A percentile compares a stretch with the other conserved stretches of the same genome.
Conservation (phyloP, 129 eudicot genomes). For the Rutidosis leptorrhynchoides region DNA sequence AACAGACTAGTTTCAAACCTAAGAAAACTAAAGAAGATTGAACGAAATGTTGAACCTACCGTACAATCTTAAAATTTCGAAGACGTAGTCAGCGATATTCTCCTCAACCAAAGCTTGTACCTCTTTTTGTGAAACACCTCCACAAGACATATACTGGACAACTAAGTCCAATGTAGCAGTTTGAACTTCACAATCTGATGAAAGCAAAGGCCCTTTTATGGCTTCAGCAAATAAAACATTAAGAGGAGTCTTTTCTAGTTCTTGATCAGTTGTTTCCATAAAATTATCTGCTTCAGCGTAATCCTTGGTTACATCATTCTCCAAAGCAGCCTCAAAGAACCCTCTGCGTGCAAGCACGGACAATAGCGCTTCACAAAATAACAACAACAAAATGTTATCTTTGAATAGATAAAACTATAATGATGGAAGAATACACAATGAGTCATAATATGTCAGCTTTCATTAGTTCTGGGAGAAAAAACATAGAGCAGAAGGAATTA, state of each 20-base stretch:
- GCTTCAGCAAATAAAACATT: conserved; percentile 92
- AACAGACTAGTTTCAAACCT: neutral
- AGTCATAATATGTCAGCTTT: neutral
- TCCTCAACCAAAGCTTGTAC: conserved; percentile 74
- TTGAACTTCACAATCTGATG: conserved; percentile 84
- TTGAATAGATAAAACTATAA: no score
- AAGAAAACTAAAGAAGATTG: conserved; percentile 13
- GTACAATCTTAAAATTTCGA: conserved; percentile 82
- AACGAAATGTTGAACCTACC: conserved; percentile 45
- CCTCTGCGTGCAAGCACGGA: conserved; percentile 82
- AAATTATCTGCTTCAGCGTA: conserved; percentile 61
- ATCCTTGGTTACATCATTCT: conserved; percentile 38
- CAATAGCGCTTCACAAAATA: conserved; percentile 55
- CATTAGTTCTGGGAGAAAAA: conserved; percentile 1
- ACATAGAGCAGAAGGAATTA: no score
- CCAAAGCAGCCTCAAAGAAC: conserved; percentile 51
- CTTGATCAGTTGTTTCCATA: conserved; percentile 52
- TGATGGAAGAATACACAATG: conserved; percentile 5
- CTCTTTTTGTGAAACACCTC: conserved; percentile 50
- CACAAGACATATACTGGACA: conserved; percentile 55
- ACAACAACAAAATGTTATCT: conserved; percentile 6
- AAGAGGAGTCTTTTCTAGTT: conserved; percentile 46
- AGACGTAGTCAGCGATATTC: conserved; percentile 87
- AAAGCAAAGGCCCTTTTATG: conserved; percentile 78
- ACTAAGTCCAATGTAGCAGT: conserved; percentile 65